Evolutionary conservation across 2,329 filamentous ascomycete genomes (phyloP), one percentile per base, ranked within the genome.

Genomic region (Penicillium sp.): DNA sequence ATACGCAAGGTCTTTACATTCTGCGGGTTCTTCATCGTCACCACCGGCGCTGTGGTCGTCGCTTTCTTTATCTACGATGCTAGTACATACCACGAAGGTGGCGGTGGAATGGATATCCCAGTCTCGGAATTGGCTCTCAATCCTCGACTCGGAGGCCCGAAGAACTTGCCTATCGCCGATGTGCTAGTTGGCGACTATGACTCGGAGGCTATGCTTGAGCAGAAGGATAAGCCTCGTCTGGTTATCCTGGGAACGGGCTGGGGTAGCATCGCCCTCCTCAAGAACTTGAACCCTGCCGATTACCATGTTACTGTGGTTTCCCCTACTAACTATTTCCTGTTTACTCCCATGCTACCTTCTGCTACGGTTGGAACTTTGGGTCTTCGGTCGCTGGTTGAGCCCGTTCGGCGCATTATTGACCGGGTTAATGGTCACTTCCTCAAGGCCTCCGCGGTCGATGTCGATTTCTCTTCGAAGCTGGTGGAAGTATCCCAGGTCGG

Each of bases 221-320:
- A 87, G 72, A 94, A 91, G 76, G 84, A 92, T 70, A 99, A 99
- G 79, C 94, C 94, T 5, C 90, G 89, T 69, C 79, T 99, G 67
- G 94, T 99, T 40, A 89, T 99, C 57, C 77, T 99, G 34, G 94
- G 94, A 21, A 92, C 92, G 16, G 94, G 94, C 44, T 99, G 94
- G 94, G 94, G 92, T 53, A 91, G 91, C 68, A 90, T 99, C 59
- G 91, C 93, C 5, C 79, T 99, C 58, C 78, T 99, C 65, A 99
- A 99, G 78, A 88, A 91, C 60, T 77, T 99, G 61, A 89, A 93
- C 60, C 88, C 92, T 0, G 91, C 92, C 13, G 91, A 97, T 67
- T 99, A 97, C 72, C 92, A 99, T 74, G 88, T 99, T 65, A 97
- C 93, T 5, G 89, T 99, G 39, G 88, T 99, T 43, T 96, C 92